Conservation (phyloP, 305 asterid species). For the Galium porrigens region DNA sequence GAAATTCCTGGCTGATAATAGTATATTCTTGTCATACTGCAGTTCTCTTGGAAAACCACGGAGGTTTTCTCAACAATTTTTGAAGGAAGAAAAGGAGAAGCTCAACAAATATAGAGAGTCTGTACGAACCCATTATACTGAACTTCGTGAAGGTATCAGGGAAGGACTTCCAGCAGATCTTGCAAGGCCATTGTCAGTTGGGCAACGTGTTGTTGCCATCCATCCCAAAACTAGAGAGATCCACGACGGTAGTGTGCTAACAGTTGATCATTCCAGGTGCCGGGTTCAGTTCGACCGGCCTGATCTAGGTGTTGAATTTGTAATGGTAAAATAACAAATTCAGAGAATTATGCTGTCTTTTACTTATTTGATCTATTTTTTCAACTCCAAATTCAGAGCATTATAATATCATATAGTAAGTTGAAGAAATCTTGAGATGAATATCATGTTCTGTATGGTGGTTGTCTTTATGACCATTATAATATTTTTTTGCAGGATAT, state of each 20-base stretch:
- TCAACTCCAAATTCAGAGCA: background rate
- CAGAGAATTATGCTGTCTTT: background rate
- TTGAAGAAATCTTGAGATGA: background rate
- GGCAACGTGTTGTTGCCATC: conserved; percentile 81
- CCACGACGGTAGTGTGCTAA: conserved; percentile 77
- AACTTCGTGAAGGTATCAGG: conserved; percentile 68
- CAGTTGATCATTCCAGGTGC: conserved; percentile 79
- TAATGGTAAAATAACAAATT: conserved; percentile 38
- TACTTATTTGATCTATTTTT: conserved; percentile 10
- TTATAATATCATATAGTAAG: background rate
- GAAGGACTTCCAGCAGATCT: conserved; percentile 88
- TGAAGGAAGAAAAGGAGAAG: conserved; percentile 90
- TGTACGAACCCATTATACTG: conserved; percentile 73
- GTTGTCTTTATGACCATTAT: conserved; percentile 10
- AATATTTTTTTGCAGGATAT: conserved; percentile 39
- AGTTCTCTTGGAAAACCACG: conserved; percentile 95
- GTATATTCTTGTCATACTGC: conserved; percentile 22
- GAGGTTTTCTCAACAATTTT: conserved; percentile 77
- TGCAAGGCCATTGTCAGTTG: conserved; percentile 80
- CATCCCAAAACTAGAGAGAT: conserved; percentile 89
- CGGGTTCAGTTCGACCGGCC: conserved; percentile 84
- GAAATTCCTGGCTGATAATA: conserved; percentile 2
- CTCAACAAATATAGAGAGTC: conserved; percentile 78
- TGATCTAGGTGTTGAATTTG: conserved; percentile 85
- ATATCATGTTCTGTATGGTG: conserved; percentile 8